Base-by-base conservation (phyloP, 1,284 basidiomycete species). In the Cryptococcus maquisensis region DNA sequence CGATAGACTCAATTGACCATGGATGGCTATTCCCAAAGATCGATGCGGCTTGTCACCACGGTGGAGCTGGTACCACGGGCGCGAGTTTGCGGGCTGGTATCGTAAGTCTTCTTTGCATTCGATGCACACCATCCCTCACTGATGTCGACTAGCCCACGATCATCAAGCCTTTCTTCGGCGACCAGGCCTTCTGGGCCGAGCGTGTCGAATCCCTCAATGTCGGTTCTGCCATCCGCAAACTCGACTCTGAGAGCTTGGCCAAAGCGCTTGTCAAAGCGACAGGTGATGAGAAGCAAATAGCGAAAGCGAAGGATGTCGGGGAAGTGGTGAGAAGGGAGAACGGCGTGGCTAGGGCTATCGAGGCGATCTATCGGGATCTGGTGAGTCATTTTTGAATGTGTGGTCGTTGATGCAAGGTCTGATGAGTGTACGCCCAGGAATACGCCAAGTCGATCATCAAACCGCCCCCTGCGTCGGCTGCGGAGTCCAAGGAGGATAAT, bases 101-200 rank as follows among this genome's bases (percentile, higher is more conserved):
- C 26, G 61, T 64, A 41, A 61, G 62, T 66, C 23, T 24, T 26
- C 36, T 8, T 6, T 4, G 18, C 41, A 39, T 24, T 28, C 51
- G 36, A 49, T 49, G 32, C 49, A 28, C 47, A 38, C 39, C 39
- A 47, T 40, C 54, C 65, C 49, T 68, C 16, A 39, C 45, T n/a
- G 37, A 26, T 38, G 59, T 51, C 18, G 40, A 12, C 8, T 61
- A 90, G 57, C 94, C 95, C 1, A 98, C 93, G 1, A 88, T 98
- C 66, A 92, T 98, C 70, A 88, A 87, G 62, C 95, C 95, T 0
- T 98, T 96, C 82, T 98, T 98, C 67, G 95, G 95, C 7, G 95
- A 96, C 75, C 90, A 98, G 69, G 92, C 87, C 74, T 97, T 98
- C 77, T 98, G 93, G 90, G 90, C 89, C 4, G 90, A 92, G 76